Evolutionary conservation across 2,329 filamentous ascomycete species (phyloP).

Genomic region (Cercospora beticola): DNA sequence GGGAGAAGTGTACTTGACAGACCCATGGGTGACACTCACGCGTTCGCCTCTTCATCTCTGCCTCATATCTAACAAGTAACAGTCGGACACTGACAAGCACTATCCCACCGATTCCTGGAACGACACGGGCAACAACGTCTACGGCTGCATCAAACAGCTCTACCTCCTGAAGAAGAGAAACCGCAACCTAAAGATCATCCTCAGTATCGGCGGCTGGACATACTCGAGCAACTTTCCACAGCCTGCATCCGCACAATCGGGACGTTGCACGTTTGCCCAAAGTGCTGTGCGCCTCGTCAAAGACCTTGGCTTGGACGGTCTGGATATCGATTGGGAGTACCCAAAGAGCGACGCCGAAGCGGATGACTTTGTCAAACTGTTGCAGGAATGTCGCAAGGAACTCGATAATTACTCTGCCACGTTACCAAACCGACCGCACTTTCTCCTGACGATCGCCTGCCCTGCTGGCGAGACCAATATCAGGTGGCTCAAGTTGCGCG

Average conservation of each 20-base stretch:
- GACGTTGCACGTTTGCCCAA: slow-evolving; percentile 65
- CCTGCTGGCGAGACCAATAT: slow-evolving; percentile 47
- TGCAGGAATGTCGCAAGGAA: slow-evolving; percentile 41
- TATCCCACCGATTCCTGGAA: slow-evolving; percentile 67
- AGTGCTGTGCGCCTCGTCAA: slow-evolving; percentile 73
- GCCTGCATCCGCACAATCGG: slow-evolving; percentile 62
- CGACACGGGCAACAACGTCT: slow-evolving; percentile 66
- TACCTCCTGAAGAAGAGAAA: slow-evolving; percentile 73
- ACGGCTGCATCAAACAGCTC: slow-evolving; percentile 76
- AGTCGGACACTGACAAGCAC: slow-evolving; percentile 66
- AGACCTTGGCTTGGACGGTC: slow-evolving; percentile 68
- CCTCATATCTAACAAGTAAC: not conserved
- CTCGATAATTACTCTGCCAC: slow-evolving; percentile 44
- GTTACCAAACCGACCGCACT: slow-evolving; percentile 40
- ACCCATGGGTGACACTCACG: slow-evolving; percentile 51
- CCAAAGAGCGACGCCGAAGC: slow-evolving; percentile 45
- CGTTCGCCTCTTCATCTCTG: not conserved
- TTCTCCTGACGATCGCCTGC: slow-evolving; percentile 47
- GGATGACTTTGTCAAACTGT: slow-evolving; percentile 41
- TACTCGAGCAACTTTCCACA: slow-evolving; percentile 74
- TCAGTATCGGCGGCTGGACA: slow-evolving; percentile 82
- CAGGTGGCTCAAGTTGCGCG: slow-evolving; percentile 42
- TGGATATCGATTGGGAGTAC: slow-evolving; percentile 54
- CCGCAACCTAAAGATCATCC: slow-evolving; percentile 72
- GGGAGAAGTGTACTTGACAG: slow-evolving; percentile 74